A percentile compares a stretch with the other conserved stretches of the same genome.
Evolutionary conservation across 176 grass and related monocot species (phyloP).

Genomic region (Puya raimondii): DNA sequence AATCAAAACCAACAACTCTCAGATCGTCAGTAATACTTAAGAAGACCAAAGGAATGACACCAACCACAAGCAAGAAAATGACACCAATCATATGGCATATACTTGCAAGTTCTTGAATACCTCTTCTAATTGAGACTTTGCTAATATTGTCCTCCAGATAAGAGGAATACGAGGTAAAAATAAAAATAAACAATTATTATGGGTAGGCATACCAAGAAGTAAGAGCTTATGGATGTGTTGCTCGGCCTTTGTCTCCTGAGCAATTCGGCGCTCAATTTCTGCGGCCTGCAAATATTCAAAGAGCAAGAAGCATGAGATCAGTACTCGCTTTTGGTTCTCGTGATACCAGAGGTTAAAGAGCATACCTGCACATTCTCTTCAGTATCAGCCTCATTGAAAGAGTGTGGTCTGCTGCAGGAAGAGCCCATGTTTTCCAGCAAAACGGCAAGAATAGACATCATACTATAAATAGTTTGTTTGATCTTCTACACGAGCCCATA

Average conservation of each 20-base stretch:
- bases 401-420: conserved; percentile 82
- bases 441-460: conserved; percentile 50
- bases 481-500: background rate
- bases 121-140: background rate
- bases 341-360: background rate
- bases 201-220: conserved; percentile 59
- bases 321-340: background rate
- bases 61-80: too few relatives aligned
- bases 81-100: too few relatives aligned
- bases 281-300: conserved; percentile 42
- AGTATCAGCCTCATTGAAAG: conserved; percentile 52
- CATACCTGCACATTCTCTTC: conserved; percentile 64
- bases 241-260: conserved; percentile 82
- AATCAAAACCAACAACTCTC: too few relatives aligned
- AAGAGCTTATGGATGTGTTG: conserved; percentile 92
- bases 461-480: background rate
- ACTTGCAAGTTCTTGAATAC: too few relatives aligned
- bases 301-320: background rate
- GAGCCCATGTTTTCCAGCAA: conserved; percentile 80
- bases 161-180: background rate
- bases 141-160: background rate
- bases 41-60: too few relatives aligned
- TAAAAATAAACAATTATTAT: background rate
- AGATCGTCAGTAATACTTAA: too few relatives aligned
- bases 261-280: conserved; percentile 71